These are phyloP conservation scores for Sclerospora graminicola DNA, from an alignment of 352 stramenopile genomes.

Conservation along the genomic window DNA sequence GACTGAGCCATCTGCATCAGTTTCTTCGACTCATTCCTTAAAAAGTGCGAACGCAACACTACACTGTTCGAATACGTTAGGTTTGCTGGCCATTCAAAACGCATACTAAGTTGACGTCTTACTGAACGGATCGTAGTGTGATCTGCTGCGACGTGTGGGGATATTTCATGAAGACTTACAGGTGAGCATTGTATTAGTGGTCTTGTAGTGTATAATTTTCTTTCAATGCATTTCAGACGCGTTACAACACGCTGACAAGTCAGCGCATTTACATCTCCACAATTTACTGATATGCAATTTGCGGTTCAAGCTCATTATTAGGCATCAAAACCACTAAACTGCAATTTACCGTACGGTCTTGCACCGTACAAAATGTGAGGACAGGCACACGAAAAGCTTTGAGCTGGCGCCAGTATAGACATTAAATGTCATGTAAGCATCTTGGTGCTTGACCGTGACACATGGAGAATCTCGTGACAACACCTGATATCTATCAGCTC, in stretches of 20 bases:
- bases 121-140: slow-evolving; percentile 3
- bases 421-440: neutral
- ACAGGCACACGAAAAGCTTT: slow-evolving; percentile 8
- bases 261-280: neutral
- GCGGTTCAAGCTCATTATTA: neutral
- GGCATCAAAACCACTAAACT: no score
- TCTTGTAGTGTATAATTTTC: no score
- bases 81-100: neutral
- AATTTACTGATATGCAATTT: no score
- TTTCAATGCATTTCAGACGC: no score
- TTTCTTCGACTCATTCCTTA: neutral
- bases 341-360: neutral
- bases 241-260: slow-evolving; percentile 1
- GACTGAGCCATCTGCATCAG: no score
- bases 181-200: neutral
- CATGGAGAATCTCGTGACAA: slow-evolving; percentile 8
- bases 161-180: slow-evolving; percentile 7
- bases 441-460: slow-evolving; percentile 1
- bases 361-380: neutral
- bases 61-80: slow-evolving; percentile 1
- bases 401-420: slow-evolving; percentile 16
- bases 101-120: slow-evolving; percentile 7
- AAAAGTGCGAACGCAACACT: slow-evolving; percentile 1
- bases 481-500: slow-evolving; percentile 11
- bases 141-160: neutral